phyloP scores from a whole-genome alignment of 2,329 filamentous ascomycete genomes.

The Apiospora pterosperma region DNA sequence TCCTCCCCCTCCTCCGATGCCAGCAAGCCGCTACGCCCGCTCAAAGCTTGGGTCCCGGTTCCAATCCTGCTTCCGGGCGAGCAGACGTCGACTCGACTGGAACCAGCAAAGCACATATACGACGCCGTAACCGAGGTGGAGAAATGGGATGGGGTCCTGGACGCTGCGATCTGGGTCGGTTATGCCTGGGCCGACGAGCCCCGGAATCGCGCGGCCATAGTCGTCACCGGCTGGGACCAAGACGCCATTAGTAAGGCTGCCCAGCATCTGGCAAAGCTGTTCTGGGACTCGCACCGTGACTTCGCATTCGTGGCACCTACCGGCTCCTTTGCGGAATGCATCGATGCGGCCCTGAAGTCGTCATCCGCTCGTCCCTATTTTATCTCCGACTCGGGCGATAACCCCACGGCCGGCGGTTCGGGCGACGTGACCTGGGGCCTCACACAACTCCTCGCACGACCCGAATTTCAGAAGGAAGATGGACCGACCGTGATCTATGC shows the following conservation, averaged over 20 bases:
- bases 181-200: slow-evolving; percentile 56
- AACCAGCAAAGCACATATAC: slow-evolving; percentile 50
- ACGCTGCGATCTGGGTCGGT: slow-evolving; percentile 53
- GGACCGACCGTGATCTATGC: slow-evolving; percentile 48
- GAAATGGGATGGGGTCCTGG: slow-evolving; percentile 36
- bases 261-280: slow-evolving; percentile 40
- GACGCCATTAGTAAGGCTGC: slow-evolving; percentile 34
- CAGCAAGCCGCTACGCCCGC: slow-evolving; percentile 28
- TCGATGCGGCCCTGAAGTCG: slow-evolving; percentile 39
- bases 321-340: slow-evolving; percentile 41
- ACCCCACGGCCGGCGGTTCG: slow-evolving; percentile 51
- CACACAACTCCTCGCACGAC: slow-evolving; percentile 38
- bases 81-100: slow-evolving; percentile 51
- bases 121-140: slow-evolving; percentile 42
- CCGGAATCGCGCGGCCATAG: slow-evolving; percentile 45
- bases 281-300: slow-evolving; percentile 43
- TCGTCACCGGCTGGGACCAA: slow-evolving; percentile 49
- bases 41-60: slow-evolving; percentile 51
- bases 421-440: slow-evolving; percentile 53
- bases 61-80: slow-evolving; percentile 51
- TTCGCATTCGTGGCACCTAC: slow-evolving; percentile 52
- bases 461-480: slow-evolving; percentile 37
- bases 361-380: slow-evolving; percentile 41
- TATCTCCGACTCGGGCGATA: slow-evolving; percentile 54
- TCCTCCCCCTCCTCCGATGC: background rate